These are phyloP conservation scores for Naematelia aurantialba DNA, from an alignment of 768 basidiomycete genomes.

Conservation along the genomic window DNA sequence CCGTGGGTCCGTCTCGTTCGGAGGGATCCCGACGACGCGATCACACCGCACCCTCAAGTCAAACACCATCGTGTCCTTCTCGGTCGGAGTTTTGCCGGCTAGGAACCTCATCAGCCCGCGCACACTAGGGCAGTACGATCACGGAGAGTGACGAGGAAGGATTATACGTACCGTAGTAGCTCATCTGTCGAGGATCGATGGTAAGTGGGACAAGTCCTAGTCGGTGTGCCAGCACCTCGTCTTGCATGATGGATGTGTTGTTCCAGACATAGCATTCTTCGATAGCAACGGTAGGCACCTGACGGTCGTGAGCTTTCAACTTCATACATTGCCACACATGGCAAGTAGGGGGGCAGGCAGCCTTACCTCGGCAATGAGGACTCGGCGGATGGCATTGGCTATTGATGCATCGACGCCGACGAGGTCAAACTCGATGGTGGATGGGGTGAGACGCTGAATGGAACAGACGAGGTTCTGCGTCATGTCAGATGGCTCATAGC, in stretches of 20 bases:
- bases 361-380: slow-evolving; percentile 88
- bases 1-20: slow-evolving; percentile 58
- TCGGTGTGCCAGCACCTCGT: slow-evolving; percentile 90
- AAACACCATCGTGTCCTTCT: slow-evolving; percentile 89
- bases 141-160: slow-evolving; percentile 3
- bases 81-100: slow-evolving; percentile 59
- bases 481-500: neutral
- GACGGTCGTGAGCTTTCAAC: too few species aligned
- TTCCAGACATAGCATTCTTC: slow-evolving; percentile 90
- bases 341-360: slow-evolving; percentile 4
- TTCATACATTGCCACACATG: neutral
- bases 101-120: neutral
- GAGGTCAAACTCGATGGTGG: slow-evolving; percentile 88
- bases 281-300: slow-evolving; percentile 89
- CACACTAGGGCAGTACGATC: slow-evolving; percentile 1
- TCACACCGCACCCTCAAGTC: slow-evolving; percentile 65
- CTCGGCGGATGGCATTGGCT: slow-evolving; percentile 87
- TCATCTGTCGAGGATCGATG: slow-evolving; percentile 71
- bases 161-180: slow-evolving; percentile 47
- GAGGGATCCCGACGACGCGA: slow-evolving; percentile 50
- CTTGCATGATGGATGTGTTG: slow-evolving; percentile 88
- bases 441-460: slow-evolving; percentile 72
- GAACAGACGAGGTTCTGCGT: slow-evolving; percentile 63
- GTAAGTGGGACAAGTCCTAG: slow-evolving; percentile 85
- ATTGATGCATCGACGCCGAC: slow-evolving; percentile 93